Evolutionary conservation across 768 basidiomycete species (phyloP).

Genomic region (Mycena sanguinolenta): DNA sequence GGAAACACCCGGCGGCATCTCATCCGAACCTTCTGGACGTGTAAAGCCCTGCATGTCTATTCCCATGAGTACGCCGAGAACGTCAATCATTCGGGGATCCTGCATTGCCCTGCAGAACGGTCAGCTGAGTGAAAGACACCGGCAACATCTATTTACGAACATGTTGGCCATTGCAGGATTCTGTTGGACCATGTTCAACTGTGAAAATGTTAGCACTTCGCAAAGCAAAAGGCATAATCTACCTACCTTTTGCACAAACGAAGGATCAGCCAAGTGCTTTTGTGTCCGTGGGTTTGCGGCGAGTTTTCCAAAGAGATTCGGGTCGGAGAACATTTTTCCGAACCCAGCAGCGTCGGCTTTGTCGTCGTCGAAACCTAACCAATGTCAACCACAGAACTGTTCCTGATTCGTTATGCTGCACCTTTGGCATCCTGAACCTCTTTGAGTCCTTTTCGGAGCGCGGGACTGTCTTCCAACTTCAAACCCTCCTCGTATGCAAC

Average conservation of each 20-base stretch:
- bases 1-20: conserved; percentile 73
- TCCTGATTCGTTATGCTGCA: conserved; percentile 43
- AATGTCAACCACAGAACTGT: conserved; percentile 14
- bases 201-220: conserved; percentile 28
- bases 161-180: conserved; percentile 74
- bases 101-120: conserved; percentile 61
- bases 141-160: conserved; percentile 50
- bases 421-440: conserved; percentile 92
- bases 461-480: conserved; percentile 84
- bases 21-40: conserved; percentile 87
- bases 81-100: conserved; percentile 95
- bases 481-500: conserved; percentile 86
- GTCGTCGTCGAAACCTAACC: conserved; percentile 51
- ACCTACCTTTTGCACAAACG: conserved; percentile 79
- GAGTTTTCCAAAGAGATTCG: conserved; percentile 85
- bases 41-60: conserved; percentile 91
- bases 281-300: conserved; percentile 89
- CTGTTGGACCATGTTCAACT: conserved; percentile 78
- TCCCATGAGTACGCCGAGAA: conserved; percentile 93
- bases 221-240: conserved; percentile 3
- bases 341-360: conserved; percentile 70
- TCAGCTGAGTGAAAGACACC: conserved; percentile 16
- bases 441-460: conserved; percentile 87
- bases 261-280: conserved; percentile 85
- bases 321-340: conserved; percentile 86